Base-by-base conservation (phyloP, 2,329 filamentous ascomycete species). In the Apiospora marii region DNA sequence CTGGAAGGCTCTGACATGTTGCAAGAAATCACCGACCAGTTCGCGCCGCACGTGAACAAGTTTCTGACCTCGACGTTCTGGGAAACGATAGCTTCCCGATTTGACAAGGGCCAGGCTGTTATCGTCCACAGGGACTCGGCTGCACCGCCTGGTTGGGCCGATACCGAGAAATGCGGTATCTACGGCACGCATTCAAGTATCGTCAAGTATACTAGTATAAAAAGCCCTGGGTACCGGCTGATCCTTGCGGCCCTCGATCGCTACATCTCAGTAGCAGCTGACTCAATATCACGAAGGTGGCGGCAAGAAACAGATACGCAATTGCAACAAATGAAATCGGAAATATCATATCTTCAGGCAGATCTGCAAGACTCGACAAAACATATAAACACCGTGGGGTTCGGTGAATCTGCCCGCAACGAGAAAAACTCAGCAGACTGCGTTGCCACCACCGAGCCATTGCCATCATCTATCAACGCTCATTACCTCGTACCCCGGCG, bases 401-500 rank as follows among this genome's bases (percentile, higher is more conserved):
- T 22, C 19, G n/a, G 22, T 24, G 46, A 49, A 1, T 4, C 46
- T 3, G 46, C 10, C 48, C n/a, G 10, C n/a, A 51, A 51, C 5
- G 48, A 51, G 8, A 8, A 24, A 7, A 14, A 12, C 10, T 8
- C n/a, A 24, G 48, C 48, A 24, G 48, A 51, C n/a, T 24, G 48
- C 53, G 13, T 46, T 19, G 43, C 43, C 13, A 14, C 43, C 12
- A 46, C 43, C 43, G 43, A 46, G 43, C 43, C 58, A 41, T 22
- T 30, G 24, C 61, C 71, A 3, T 69, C 68, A 22, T 69, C 16
- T 14, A n/a, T 69, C 64, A 72, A 74, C 16, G 37, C 70, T n/a
- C 73, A 74, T 44, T 71, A 71, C 43, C 69, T 74, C 4, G 72
- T 74, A 22, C 68, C 53, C 22, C 73, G 72, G 24, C 73, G 72